phyloP scores from a whole-genome alignment of 768 basidiomycete species.

The Boletus rufocinnamomeus region DNA sequence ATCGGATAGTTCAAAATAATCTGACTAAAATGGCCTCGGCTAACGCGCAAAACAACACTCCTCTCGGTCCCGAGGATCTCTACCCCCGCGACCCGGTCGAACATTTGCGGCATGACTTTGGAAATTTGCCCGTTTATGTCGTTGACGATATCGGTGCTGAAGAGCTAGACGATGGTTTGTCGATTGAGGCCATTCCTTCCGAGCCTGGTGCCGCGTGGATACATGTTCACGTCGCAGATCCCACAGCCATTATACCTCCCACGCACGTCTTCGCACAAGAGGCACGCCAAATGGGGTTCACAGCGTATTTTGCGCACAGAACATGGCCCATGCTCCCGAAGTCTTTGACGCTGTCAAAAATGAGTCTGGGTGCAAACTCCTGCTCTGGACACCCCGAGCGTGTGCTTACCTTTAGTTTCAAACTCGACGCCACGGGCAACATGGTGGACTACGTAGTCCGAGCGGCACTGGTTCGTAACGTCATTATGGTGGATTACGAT shows the following conservation, averaged over 20 bases:
- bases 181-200: constrained; percentile 65
- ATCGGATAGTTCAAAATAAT: constrained; percentile 25
- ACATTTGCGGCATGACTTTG: constrained; percentile 83
- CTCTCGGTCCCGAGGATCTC: constrained; percentile 64
- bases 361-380: constrained; percentile 48
- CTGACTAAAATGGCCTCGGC: constrained; percentile 12
- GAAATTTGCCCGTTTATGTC: constrained; percentile 75
- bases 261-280: constrained; percentile 58
- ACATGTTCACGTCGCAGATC: constrained; percentile 93
- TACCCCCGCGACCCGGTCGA: constrained; percentile 65
- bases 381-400: constrained; percentile 44
- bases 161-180: constrained; percentile 94
- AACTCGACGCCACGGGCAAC: constrained; percentile 60
- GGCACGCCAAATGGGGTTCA: constrained; percentile 53
- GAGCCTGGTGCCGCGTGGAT: constrained; percentile 73
- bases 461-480: constrained; percentile 72
- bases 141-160: constrained; percentile 79
- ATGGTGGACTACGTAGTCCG: constrained; percentile 70
- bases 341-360: constrained; percentile 47
- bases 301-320: constrained; percentile 66
- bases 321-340: constrained; percentile 75
- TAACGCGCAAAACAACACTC: constrained; percentile 23
- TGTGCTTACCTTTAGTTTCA: constrained; percentile 80
- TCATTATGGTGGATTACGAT: constrained; percentile 65
- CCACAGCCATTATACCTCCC: constrained; percentile 75